Evolutionary conservation across 2,329 filamentous ascomycete genomes (phyloP), one percentile per base, ranked within the genome.

Genomic region (Talaromyces islandicus): DNA sequence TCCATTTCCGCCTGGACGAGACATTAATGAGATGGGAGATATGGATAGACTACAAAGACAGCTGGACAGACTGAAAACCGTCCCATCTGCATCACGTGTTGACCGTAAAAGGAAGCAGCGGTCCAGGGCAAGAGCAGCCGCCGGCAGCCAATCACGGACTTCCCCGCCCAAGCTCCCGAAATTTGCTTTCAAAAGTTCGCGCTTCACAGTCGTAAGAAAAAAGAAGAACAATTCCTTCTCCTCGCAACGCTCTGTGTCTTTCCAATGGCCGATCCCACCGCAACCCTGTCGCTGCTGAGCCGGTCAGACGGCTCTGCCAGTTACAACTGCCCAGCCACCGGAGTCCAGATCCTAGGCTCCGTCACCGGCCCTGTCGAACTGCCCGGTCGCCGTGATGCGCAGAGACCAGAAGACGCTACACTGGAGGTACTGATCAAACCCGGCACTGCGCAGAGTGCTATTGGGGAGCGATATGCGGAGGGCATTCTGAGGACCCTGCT

Each of bases 341-440:
- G 91, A 54, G 96, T 92, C 75, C 88, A 87, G 51, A 84, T 97
- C 64, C 85, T 95, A 58, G 90, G 89, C 59, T 88, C 91, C 14
- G 91, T 96, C 66, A 97, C 96, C 75, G 94, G 93, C 0, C 94
- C 94, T 17, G 85, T 97, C 66, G 94, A 99, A 78, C 91, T 93
- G 17, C 86, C 75, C 14, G 74, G 87, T 67, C 85, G 92, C 69
- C 86, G 91, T 68, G 93, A 99, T 71, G 70, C 74, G 25, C 91
- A 97, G 74, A 85, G 94, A 66, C 89, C 94, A 7, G 92, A 96
- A 75, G 92, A 97, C 78, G 91, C 93, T 29, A 85, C 88, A 55
- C 81, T 99, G 65, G 94, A 97, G 75, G 90, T 99, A 60, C 87
- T 93, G 71, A 85, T 99, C 65, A 86, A 94, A 73, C 93, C 93